Conservation (phyloP, 148 eudicot species). For the Camellia sinensis region DNA sequence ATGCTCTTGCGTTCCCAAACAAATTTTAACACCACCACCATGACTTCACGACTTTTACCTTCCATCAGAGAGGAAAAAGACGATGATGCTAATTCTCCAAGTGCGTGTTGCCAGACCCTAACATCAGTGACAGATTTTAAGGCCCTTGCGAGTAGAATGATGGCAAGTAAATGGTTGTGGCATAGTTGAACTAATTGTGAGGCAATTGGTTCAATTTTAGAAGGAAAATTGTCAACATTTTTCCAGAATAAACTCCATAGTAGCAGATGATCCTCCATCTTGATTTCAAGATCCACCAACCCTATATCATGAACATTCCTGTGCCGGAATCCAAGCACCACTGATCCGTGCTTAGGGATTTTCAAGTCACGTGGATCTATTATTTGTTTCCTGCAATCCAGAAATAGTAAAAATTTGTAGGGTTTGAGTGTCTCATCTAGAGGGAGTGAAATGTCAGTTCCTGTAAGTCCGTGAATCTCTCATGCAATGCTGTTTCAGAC, state of each 20-base stretch:
- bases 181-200: neutral
- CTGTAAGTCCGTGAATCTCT: neutral
- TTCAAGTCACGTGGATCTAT: neutral
- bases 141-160: conserved; percentile 6
- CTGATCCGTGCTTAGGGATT: neutral
- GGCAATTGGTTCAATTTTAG: neutral
- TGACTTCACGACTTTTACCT: neutral
- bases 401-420: neutral
- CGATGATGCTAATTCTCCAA: neutral
- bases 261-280: conserved; percentile 13
- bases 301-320: neutral
- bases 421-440: too few relatives aligned
- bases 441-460: neutral
- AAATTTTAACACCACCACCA: conserved; percentile 7
- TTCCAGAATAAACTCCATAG: conserved; percentile 13
- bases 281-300: conserved; percentile 12
- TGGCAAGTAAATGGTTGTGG: conserved; percentile 1
- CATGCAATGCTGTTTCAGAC: neutral
- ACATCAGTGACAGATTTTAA: neutral
- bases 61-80: neutral
- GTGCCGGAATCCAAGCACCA: neutral
- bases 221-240: neutral
- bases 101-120: neutral
- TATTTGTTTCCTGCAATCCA: neutral
- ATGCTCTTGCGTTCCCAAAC: neutral